Percentiles rank a stretch among this genome's conserved stretches.
Conservation (phyloP, 2,329 filamentous ascomycete species). For the Exserohilum rostratum region DNA sequence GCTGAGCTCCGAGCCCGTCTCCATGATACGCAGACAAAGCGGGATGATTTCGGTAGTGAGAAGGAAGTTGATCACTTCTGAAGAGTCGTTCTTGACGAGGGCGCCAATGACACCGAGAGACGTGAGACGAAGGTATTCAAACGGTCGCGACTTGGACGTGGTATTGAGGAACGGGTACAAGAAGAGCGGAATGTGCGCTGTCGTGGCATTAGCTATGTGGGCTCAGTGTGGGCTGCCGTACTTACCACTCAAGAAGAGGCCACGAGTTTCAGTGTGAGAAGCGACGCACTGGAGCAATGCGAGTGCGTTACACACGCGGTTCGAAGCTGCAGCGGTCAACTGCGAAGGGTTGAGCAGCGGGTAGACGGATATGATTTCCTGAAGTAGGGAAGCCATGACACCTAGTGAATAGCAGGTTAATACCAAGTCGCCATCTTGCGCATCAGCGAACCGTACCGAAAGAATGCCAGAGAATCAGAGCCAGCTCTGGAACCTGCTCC, state of each 20-base stretch:
- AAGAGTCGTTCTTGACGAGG: constrained; percentile 97
- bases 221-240: not conserved
- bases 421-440: not conserved
- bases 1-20: constrained; percentile 96
- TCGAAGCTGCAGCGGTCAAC: constrained; percentile 94
- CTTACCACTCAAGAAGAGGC: constrained; percentile 87
- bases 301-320: constrained; percentile 95
- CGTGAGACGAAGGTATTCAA: constrained; percentile 95
- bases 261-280: constrained; percentile 94
- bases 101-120: constrained; percentile 96
- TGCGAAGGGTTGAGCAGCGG: constrained; percentile 95
- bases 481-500: constrained; percentile 95
- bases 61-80: constrained; percentile 98
- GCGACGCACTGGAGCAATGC: constrained; percentile 96
- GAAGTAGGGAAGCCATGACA: constrained; percentile 96
- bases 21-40: constrained; percentile 97
- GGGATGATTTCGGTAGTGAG: constrained; percentile 98
- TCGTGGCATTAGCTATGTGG: constrained; percentile 18
- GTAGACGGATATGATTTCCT: constrained; percentile 99
- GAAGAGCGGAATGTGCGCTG: constrained; percentile 96
- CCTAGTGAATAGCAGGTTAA: constrained; percentile 59
- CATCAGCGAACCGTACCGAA: constrained; percentile 68
- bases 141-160: constrained; percentile 95
- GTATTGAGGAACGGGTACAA: constrained; percentile 98
- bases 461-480: constrained; percentile 96